phyloP scores from a whole-genome alignment of 768 basidiomycete species.

The Lactarius psammicola region DNA sequence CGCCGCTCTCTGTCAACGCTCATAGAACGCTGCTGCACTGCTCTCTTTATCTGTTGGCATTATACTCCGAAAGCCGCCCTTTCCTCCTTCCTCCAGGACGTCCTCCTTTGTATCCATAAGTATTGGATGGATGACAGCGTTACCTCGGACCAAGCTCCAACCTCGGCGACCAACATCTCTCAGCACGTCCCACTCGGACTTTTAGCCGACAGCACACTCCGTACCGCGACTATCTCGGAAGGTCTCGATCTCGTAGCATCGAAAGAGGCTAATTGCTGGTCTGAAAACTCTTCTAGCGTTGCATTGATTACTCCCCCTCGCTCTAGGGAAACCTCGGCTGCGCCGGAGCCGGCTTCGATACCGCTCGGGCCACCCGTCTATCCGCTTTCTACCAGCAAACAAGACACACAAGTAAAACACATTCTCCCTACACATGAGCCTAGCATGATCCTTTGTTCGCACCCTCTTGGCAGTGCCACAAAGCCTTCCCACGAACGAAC shows the following conservation, averaged over 20 bases:
- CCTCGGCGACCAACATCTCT: not conserved
- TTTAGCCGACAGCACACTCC: not conserved
- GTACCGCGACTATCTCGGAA: not conserved
- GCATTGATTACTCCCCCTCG: not conserved
- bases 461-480: not conserved
- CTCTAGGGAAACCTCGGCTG: not conserved
- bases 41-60: constrained; percentile 15
- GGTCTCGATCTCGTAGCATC: not conserved
- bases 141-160: not conserved
- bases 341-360: not conserved
- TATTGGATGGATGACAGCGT: constrained; percentile 23
- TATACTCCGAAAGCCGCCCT: constrained; percentile 12
- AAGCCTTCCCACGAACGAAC: not conserved
- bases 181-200: not conserved
- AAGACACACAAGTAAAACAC: not conserved
- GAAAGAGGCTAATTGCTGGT: not conserved
- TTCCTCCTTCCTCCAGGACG: constrained; percentile 22
- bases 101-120: constrained; percentile 12
- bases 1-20: constrained; percentile 8
- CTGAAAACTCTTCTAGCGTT: not conserved
- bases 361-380: not conserved
- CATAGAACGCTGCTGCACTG: constrained; percentile 16
- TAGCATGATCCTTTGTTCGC: not conserved
- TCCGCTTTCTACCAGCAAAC: not conserved
- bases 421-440: not conserved